Base-by-base conservation (phyloP, 495 filamentous ascomycete genomes). In the Aspergillus nanangensis region DNA sequence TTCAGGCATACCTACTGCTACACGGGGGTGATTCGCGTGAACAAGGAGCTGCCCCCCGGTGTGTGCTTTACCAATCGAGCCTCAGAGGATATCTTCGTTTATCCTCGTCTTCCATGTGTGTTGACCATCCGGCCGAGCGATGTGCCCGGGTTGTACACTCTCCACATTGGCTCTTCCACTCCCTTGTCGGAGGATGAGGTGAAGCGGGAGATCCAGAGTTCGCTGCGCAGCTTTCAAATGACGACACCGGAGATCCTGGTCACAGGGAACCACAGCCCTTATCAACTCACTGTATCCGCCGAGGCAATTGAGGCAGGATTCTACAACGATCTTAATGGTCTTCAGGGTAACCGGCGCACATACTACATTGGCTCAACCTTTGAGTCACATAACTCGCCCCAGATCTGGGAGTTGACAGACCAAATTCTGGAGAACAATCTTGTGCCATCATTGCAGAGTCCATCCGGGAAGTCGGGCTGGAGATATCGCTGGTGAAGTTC, bases 311-410 rank as follows among this genome's bases (percentile, higher is more conserved):
- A 43, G 19, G 39, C 32, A 21, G 77, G 78, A 1, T 82, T 79
- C 41, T 78, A 81, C 35, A 51, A 66, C 41, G 46, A 69, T 18
- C 47, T 77, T 44, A 67, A 75, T 48, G 68, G 45, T 9, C 50
- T 84, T 46, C 77, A 84, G 55, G 78, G 78, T 1, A 47, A 65
- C n/a, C 44, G 66, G 35, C 58, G 62, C 10, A 80, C 76, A 9
- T 82, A 55, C 44, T 82, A 70, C 45, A 81, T 77, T 0, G 78
- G 78, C 1, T 75, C 74, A 4, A 56, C 64, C 2, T 60, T 60
- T 19, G 41, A 59, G 25, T 44, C 48, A 22, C 63, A 70, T 38
- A 50, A 56, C 34, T 62, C 62, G 15, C 45, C 47, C 4, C 41
- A 55, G 9, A 44, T 72, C 17, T 69, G 66, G 69, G 49, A 53